A percentile compares a stretch with the other conserved stretches of the same genome.
These are phyloP conservation scores for Pleurozium schreberi DNA, from an alignment of 225 moss, liverwort and hornwort species.

Conservation along the genomic window DNA sequence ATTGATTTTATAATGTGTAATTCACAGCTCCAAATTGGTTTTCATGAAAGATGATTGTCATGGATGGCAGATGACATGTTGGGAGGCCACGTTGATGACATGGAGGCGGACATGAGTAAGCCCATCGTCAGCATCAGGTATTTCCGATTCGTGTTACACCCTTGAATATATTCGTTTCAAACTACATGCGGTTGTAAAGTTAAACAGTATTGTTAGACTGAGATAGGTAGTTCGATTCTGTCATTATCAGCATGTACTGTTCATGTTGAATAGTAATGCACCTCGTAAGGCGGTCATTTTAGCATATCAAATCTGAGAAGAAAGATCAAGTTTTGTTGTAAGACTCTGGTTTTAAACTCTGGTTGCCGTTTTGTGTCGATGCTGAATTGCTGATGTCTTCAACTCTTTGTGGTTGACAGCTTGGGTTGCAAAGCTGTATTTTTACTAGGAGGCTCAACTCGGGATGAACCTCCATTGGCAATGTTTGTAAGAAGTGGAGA, in stretches of 20 bases:
- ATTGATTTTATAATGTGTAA: not conserved
- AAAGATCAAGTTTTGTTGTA: not conserved
- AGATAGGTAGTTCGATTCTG: not conserved
- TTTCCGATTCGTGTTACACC: not conserved
- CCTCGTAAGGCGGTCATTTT: not conserved
- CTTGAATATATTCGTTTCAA: not conserved
- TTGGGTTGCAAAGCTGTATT: conserved; percentile 98
- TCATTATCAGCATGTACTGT: not conserved
- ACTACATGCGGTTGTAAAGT: not conserved
- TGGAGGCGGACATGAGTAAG: conserved; percentile 97
- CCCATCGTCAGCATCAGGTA: conserved; percentile 96
- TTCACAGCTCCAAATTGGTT: not conserved
- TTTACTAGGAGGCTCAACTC: conserved; percentile 68
- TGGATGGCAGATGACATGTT: conserved; percentile 84
- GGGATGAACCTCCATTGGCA: conserved; percentile 68
- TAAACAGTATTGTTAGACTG: not conserved
- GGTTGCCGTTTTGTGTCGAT: not conserved
- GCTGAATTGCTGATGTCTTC: not conserved
- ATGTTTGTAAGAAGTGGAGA: conserved; percentile 98
- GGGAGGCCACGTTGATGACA: conserved; percentile 95
- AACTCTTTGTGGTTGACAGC: conserved; percentile 23
- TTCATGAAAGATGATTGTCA: not conserved
- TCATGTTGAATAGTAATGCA: not conserved
- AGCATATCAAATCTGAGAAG: not conserved
- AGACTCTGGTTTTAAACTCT: not conserved